Evolutionary conservation across 2,329 filamentous ascomycete species (phyloP), one percentile per base, ranked within the genome.

Genomic region (Macrophomina pseudophaseolina): DNA sequence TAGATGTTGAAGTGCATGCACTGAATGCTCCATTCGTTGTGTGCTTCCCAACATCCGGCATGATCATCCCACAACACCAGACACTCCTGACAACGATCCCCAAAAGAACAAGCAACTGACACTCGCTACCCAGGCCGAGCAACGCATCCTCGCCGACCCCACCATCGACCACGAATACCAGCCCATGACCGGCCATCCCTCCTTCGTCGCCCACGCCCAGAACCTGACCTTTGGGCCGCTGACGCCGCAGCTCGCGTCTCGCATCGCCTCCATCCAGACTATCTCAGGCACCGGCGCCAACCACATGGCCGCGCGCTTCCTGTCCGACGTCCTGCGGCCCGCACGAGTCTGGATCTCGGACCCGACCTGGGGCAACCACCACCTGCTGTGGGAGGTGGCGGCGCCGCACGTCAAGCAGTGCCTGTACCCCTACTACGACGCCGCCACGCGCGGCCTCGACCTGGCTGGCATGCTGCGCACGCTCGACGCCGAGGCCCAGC

Each of bases 211-310:
- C 8, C 69, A 51, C 5, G 74, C 76, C 6, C 69, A 70, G 35
- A 53, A 72, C 30, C 67, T 80, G 3, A 53, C 74, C 9, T 71
- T 79, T 23, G 74, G 74, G 12, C 30, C 68, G 3, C 56, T 48
- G 23, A 58, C 58, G 16, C 44, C 67, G 9, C 46, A 42, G 11
- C 42, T 65, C 5, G 49, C 44, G 2, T 38, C 54, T 35, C 58
- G 69, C 11, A 68, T 76, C 4, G 71, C 67, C 1, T 78, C 76
- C 0, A 69, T 79, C 23, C 78, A 80, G 66, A 78, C 77, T 1
- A 71, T 79, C 28, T 75, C 76, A 2, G 77, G 78, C 14, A 79
- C 78, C 4, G 78, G 78, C 0, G 77, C 78, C n/a, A 74, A 74
- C 63, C 74, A 75, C 59, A 51, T 79, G 14, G 74, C 65, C 6